phyloP scores from a whole-genome alignment of 2,329 filamentous ascomycete species.

The Talaromyces sp. region DNA sequence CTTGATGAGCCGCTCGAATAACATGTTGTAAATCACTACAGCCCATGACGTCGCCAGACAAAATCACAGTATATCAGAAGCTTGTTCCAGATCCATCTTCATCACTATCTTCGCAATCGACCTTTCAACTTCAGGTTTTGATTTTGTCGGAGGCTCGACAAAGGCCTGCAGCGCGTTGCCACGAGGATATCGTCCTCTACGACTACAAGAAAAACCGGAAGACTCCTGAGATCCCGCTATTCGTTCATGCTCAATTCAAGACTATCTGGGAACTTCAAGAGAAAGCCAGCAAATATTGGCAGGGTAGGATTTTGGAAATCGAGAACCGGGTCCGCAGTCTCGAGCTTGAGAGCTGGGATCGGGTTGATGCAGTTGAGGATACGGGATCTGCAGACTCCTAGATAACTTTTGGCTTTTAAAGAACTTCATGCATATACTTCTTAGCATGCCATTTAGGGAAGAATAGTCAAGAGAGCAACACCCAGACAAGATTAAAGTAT shows the following conservation, averaged over 20 bases:
- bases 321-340: constrained; percentile 61
- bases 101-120: constrained; percentile 31
- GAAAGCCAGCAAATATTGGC: constrained; percentile 57
- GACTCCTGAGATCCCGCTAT: constrained; percentile 56
- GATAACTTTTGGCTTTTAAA: background rate
- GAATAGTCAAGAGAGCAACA: no score
- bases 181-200: constrained; percentile 79
- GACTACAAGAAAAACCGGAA: constrained; percentile 67
- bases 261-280: constrained; percentile 65
- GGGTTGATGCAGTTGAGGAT: constrained; percentile 71
- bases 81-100: constrained; percentile 58
- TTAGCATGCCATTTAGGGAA: no score
- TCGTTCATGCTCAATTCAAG: constrained; percentile 64
- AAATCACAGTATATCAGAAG: constrained; percentile 81
- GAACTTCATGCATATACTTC: no score
- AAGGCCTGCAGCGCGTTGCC: constrained; percentile 70
- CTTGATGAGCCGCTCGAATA: background rate
- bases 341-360: constrained; percentile 75
- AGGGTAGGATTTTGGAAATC: constrained; percentile 58
- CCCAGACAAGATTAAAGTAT: no score
- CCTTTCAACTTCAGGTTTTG: constrained; percentile 56
- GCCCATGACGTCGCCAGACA: constrained; percentile 84
- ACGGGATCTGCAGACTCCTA: constrained; percentile 50
- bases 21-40: constrained; percentile 34
- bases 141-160: constrained; percentile 76